Evolutionary conservation across 768 basidiomycete genomes (phyloP), one percentile per base, ranked within the genome.

Genomic region (Stropharia rugosoannulata): DNA sequence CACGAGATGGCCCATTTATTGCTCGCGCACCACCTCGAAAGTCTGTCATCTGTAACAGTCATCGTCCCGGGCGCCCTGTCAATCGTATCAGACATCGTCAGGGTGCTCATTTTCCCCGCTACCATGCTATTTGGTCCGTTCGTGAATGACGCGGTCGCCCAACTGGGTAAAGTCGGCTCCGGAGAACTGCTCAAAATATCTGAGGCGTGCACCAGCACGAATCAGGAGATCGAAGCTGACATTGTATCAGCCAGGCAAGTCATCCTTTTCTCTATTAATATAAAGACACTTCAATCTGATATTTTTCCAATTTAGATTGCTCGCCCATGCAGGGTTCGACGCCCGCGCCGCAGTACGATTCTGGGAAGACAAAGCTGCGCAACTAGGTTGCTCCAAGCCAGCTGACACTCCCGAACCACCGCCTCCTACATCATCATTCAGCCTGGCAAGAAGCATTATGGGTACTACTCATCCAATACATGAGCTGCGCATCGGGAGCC

Each of bases 71-170:
- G 87, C 27, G 75, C 90, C 12, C 70, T 93, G 42, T 90, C 90
- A 1, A 86, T 98, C 59, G 60, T 82, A 12, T 77, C 89, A 16
- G 95, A 98, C 67, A 63, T 94, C 18, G 64, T 89, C 19, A 80
- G 95, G 40, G 86, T 93, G 2, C 66, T 94, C 32, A 71, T 95
- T 12, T 98, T 95, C 70, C 95, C 95, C 0, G 64, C 95, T 47
- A 97, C 93, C 4, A 93, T 91, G 88, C 64, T 95, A 8, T 85
- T 98, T 54, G 95, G 96, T 0, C 96, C 96, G 1, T 97, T 98
- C 68, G 85, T 98, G 56, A 95, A 96, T 65, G 96, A 99, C 63
- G 95, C 93, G 2, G 81, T 98, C 22, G 92, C 87, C 0, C 84
- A 90, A 49, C 63, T 94, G 51, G 87, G 92, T 22, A 87, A 86